A percentile compares a stretch with the other conserved stretches of the same genome.
These are phyloP conservation scores for Clohesyomyces aquaticus DNA, from an alignment of 495 filamentous ascomycete species.

Conservation along the genomic window DNA sequence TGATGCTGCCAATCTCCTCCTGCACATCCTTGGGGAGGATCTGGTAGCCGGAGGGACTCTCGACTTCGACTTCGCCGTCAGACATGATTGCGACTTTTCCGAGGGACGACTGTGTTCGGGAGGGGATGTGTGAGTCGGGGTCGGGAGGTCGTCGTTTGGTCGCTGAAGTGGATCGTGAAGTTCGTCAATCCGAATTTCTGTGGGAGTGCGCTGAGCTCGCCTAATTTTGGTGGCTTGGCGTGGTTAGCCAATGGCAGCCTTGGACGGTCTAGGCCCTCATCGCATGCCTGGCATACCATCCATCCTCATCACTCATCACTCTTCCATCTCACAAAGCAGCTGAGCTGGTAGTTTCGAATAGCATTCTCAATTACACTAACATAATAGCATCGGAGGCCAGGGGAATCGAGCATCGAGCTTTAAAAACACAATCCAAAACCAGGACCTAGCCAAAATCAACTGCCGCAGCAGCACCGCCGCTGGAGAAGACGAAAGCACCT, in stretches of 20 bases:
- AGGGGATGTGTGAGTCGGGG: slow-evolving; percentile 5
- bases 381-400: neutral
- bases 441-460: neutral
- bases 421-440: neutral
- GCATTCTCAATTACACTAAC: slow-evolving; percentile 2
- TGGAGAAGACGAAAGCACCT: neutral
- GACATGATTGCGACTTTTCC: slow-evolving; percentile 58
- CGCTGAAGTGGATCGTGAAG: slow-evolving; percentile 17
- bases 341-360: neutral
- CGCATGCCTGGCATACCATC: neutral
- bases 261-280: neutral
- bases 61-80: slow-evolving; percentile 96
- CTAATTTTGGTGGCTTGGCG: slow-evolving; percentile 19
- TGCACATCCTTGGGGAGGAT: slow-evolving; percentile 95
- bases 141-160: slow-evolving; percentile 21
- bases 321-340: neutral
- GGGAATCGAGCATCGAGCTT: neutral
- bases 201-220: slow-evolving; percentile 6
- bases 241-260: too few relatives aligned
- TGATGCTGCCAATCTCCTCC: slow-evolving; percentile 86
- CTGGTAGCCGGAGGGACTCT: slow-evolving; percentile 68
- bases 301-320: neutral
- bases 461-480: neutral
- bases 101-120: slow-evolving; percentile 27
- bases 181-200: slow-evolving; percentile 17